These are phyloP conservation scores for Peterozyma toletana DNA, from an alignment of 805 yeast species.

Conservation along the genomic window DNA sequence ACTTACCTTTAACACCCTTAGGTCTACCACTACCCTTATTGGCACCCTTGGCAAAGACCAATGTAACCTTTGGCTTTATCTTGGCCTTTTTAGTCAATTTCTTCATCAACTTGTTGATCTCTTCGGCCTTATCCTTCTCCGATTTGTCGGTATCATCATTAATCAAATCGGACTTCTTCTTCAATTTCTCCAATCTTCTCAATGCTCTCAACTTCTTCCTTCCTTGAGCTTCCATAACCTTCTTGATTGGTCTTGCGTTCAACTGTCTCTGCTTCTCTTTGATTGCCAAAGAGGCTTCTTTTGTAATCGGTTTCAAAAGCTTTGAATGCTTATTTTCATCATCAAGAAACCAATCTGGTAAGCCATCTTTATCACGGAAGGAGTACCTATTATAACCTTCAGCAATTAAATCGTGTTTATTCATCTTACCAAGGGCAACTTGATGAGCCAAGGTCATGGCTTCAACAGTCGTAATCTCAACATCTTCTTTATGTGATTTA, in stretches of 20 bases:
- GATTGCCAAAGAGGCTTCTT: constrained; percentile 80
- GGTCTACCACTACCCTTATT: constrained; percentile 95
- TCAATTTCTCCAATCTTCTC: constrained; percentile 77
- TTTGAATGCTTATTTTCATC: constrained; percentile 87
- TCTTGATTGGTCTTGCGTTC: constrained; percentile 97
- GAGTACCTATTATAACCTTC: constrained; percentile 91
- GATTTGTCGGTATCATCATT: constrained; percentile 82
- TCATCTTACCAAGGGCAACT: constrained; percentile 81
- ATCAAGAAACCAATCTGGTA: constrained; percentile 96
- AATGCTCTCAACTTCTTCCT: constrained; percentile 92
- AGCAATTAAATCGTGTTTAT: constrained; percentile 78
- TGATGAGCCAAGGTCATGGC: constrained; percentile 98
- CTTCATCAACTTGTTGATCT: constrained; percentile 79
- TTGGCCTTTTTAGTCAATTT: constrained; percentile 67
- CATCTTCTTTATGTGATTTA: constrained; percentile 49
- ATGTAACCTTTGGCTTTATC: constrained; percentile 72
- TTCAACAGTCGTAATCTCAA: constrained; percentile 85
- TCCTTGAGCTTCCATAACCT: constrained; percentile 96
- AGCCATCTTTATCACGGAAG: constrained; percentile 82
- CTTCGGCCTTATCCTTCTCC: constrained; percentile 92
- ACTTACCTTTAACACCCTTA: constrained; percentile 92
- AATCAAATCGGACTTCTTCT: constrained; percentile 88
- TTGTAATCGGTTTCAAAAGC: constrained; percentile 85
- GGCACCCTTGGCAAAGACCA: constrained; percentile 80
- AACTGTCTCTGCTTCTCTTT: constrained; percentile 71